These are phyloP conservation scores for Kluyveromyces dobzhanskii DNA, from an alignment of 805 yeast species.

Conservation along the genomic window DNA sequence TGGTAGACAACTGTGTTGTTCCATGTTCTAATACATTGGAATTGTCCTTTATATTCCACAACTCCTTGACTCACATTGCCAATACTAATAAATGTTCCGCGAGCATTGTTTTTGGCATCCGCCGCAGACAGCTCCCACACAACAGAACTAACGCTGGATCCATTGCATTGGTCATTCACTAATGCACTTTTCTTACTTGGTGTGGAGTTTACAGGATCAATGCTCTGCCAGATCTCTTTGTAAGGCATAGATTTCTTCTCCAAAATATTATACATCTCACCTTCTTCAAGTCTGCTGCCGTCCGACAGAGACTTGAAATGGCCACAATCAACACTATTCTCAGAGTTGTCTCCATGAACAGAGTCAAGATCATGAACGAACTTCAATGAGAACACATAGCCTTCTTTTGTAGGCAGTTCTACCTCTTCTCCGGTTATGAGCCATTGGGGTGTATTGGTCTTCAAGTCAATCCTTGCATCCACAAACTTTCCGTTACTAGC, in stretches of 20 bases:
- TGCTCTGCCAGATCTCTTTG: conserved; percentile 47
- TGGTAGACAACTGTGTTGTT: conserved; percentile 4
- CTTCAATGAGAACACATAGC: conserved; percentile 7
- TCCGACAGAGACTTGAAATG: conserved; percentile 32
- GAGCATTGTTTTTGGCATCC: conserved; percentile 5
- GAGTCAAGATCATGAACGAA: conserved; percentile 6
- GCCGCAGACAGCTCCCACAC: conserved; percentile 19
- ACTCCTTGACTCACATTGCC: conserved; percentile 50
- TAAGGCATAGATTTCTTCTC: conserved; percentile 37
- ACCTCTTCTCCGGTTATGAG: conserved; percentile 25
- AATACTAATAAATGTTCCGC: conserved; percentile 38
- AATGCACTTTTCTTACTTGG: conserved; percentile 21
- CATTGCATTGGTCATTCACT: neutral
- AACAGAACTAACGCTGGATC: neutral
- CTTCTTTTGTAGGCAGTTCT: conserved; percentile 16
- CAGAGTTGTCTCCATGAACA: conserved; percentile 7
- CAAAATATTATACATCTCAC: conserved; percentile 40
- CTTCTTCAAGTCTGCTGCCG: conserved; percentile 43
- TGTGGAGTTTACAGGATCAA: conserved; percentile 33
- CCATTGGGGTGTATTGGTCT: conserved; percentile 13
- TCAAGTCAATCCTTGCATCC: conserved; percentile 30
- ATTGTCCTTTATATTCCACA: conserved; percentile 19
- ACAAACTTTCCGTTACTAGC: conserved; percentile 40
- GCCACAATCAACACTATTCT: conserved; percentile 43
- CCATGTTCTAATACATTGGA: conserved; percentile 6